These are phyloP conservation scores for Ascosphaera aggregata DNA, from an alignment of 2,329 filamentous ascomycete genomes.

Conservation along the genomic window DNA sequence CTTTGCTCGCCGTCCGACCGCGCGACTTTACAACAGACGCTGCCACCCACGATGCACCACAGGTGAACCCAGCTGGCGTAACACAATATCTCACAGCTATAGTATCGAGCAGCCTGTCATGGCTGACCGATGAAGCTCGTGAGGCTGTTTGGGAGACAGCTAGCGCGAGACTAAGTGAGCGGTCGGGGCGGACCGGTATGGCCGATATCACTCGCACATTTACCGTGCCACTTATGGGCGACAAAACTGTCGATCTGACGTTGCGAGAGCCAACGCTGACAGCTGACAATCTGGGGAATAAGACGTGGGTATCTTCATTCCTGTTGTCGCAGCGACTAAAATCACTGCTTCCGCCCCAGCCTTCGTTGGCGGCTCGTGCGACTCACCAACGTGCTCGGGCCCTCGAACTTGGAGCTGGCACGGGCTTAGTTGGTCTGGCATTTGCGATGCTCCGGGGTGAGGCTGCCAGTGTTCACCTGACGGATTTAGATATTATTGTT, in stretches of 20 bases:
- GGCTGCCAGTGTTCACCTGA: constrained; percentile 41
- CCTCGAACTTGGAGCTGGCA: constrained; percentile 74
- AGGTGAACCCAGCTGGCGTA: constrained; percentile 18
- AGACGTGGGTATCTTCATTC: constrained; percentile 89
- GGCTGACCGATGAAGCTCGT: constrained; percentile 21
- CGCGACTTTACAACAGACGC: constrained; percentile 19
- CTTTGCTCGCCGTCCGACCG: constrained; percentile 41
- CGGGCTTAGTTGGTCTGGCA: constrained; percentile 71
- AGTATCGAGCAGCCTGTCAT: constrained; percentile 21
- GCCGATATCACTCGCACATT: constrained; percentile 38
- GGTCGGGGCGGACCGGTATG: constrained; percentile 59
- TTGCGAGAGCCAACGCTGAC: constrained; percentile 75
- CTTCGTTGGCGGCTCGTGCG: constrained; percentile 9
- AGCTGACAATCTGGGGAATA: constrained; percentile 69
- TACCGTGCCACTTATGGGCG: constrained; percentile 25
- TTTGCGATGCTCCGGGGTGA: constrained; percentile 45
- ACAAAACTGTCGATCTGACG: constrained; percentile 34
- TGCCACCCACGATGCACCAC: constrained; percentile 9
- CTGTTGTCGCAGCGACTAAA: constrained; percentile 52
- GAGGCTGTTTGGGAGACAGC: constrained; percentile 46
- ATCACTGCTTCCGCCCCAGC: constrained; percentile 16
- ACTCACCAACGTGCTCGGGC: too few species aligned
- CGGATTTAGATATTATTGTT: constrained; percentile 66
- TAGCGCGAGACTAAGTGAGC: constrained; percentile 56
- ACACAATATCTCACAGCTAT: constrained; percentile 24